Evolutionary conservation across 306 rosid genomes (phyloP).

Genomic region (Potentilla sterilis): DNA sequence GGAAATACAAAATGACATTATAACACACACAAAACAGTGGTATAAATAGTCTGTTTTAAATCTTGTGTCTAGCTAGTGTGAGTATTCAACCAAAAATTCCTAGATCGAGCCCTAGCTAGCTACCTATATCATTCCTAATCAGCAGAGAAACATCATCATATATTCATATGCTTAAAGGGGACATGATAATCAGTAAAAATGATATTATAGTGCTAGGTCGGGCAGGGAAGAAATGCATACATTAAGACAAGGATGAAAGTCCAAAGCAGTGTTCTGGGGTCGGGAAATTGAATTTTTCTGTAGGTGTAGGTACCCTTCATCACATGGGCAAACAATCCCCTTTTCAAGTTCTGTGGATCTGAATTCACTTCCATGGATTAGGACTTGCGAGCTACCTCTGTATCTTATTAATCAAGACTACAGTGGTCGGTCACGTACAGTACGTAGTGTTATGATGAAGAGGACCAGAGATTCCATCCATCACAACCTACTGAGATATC

Average conservation of each 20-base stretch:
- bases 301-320: conserved; percentile 8
- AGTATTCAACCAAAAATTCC: not conserved
- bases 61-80: no score
- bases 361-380: not conserved
- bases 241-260: not conserved
- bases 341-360: conserved; percentile 7
- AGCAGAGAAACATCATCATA: not conserved
- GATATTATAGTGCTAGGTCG: no score
- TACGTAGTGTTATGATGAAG: not conserved
- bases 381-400: not conserved
- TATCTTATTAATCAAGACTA: not conserved
- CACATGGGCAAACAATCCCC: conserved; percentile 10
- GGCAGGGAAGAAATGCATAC: conserved; percentile 1
- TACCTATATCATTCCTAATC: not conserved
- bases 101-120: not conserved
- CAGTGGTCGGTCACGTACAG: not conserved
- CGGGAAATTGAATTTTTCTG: not conserved
- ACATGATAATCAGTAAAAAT: no score
- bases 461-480: not conserved
- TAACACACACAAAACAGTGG: no score
- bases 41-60: no score
- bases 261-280: not conserved
- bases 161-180: not conserved
- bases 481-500: not conserved
- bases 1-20: no score